phyloP scores from a whole-genome alignment of 306 rosid species.

The Malus sieversii region DNA sequence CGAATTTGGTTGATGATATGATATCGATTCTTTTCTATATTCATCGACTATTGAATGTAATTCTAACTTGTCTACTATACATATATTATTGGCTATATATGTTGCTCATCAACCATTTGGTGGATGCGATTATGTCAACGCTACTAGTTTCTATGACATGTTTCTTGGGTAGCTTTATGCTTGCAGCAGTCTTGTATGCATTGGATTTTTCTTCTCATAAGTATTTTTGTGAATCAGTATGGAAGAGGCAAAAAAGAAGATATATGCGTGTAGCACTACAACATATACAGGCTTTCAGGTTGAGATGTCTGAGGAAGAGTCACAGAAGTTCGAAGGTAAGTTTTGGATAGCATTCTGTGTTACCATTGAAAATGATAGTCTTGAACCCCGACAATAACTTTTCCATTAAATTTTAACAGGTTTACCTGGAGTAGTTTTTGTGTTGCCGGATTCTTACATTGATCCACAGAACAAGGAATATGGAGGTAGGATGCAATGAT shows the following conservation, averaged over 20 bases:
- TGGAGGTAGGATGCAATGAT: conserved; percentile 46
- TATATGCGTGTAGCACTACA: conserved; percentile 89
- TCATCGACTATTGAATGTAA: not conserved
- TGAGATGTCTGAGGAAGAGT: conserved; percentile 72
- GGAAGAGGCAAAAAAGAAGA: conserved; percentile 81
- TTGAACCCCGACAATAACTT: not conserved
- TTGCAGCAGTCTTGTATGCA: not conserved
- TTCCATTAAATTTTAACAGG: conserved; percentile 27
- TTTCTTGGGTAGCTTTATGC: not conserved
- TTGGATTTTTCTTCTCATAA: not conserved
- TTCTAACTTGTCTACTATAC: not conserved
- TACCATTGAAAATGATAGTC: not conserved
- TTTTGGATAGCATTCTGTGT: not conserved
- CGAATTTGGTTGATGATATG: not conserved
- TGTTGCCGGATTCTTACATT: conserved; percentile 78
- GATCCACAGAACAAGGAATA: conserved; percentile 76
- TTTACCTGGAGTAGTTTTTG: conserved; percentile 66
- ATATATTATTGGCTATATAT: not conserved
- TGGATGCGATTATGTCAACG: not conserved
- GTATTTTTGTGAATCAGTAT: conserved; percentile 33
- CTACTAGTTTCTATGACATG: not conserved
- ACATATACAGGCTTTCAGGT: conserved; percentile 78
- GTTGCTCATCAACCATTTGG: not conserved
- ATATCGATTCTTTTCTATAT: not conserved
- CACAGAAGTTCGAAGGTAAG: conserved; percentile 65